Conservation (phyloP, 352 stramenopile species). For the Blastocystis sp. region DNA sequence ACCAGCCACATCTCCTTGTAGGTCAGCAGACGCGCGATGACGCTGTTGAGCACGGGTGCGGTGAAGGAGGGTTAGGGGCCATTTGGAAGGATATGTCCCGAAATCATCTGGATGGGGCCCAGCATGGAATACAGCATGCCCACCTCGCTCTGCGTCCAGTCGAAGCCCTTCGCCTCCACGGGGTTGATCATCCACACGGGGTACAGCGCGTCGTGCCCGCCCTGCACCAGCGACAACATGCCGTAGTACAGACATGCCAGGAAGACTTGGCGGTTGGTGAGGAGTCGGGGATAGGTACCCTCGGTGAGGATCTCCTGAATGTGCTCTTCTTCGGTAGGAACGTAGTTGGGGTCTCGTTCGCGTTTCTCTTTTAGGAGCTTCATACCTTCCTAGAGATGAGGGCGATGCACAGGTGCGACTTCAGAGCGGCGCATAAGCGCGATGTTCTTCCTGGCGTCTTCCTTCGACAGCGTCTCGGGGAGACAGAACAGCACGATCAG, state of each 20-base stretch:
- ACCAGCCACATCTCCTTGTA: conserved; percentile 60
- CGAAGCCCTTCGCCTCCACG: conserved; percentile 42
- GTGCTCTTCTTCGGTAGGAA: conserved; percentile 54
- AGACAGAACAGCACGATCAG: conserved; percentile 58
- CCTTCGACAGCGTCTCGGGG: conserved; percentile 72
- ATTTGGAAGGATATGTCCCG: conserved; percentile 58
- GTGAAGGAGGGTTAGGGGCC: conserved; percentile 8
- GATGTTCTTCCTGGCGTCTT: conserved; percentile 60
- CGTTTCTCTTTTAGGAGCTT: conserved; percentile 39
- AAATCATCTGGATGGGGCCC: conserved; percentile 61
- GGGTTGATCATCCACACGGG: conserved; percentile 73
- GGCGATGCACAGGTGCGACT: neutral
- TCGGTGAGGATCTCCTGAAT: conserved; percentile 42
- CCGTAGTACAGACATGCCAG: conserved; percentile 37
- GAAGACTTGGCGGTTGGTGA: conserved; percentile 20
- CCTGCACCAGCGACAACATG: conserved; percentile 54
- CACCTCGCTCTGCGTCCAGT: conserved; percentile 60
- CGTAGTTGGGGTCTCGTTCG: conserved; percentile 17
- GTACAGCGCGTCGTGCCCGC: conserved; percentile 62
- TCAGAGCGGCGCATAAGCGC: neutral
- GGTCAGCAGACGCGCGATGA: conserved; percentile 34
- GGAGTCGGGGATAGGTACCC: conserved; percentile 17
- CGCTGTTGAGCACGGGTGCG: conserved; percentile 44
- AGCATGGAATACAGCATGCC: conserved; percentile 57
- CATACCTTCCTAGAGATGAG: conserved; percentile 23